Base-by-base conservation (phyloP, 306 rosid genomes). In the Abrus pulchellus region DNA sequence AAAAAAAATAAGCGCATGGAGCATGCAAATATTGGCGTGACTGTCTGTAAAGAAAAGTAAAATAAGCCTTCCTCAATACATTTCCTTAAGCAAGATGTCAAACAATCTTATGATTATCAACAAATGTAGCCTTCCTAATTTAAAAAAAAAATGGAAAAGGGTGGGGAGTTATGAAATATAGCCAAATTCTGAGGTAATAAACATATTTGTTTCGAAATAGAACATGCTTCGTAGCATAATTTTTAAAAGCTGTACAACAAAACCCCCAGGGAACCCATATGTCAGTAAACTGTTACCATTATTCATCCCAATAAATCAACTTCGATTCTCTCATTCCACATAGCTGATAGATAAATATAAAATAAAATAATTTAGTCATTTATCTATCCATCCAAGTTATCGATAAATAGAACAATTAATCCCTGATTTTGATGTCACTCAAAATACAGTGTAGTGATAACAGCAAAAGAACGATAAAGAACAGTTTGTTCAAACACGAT, bases 401-500 rank as follows among this genome's bases (percentile, higher is more conserved):
- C 49, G 43, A 59, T 50, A 38, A 59, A 36, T n/a, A 68, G 53
- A 56, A 45, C 45, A 73, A 61, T 8, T 61, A 57, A 61, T 68
- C 72, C 36, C 20, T 48, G 44, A 52, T 70, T 67, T 74, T 48
- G 30, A 38, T 65, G 28, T 36, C 48, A 64, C 33, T 75, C 2
- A 70, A 68, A 70, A 77, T 36, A 44, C 56, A 43, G 48, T 8
- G 43, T 36, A 66, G 32, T 44, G 6, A 61, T 59, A 29, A 38
- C n/a, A 63, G 38, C 33, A 69, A 65, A 47, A 64, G 62, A 80
- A 43, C 48, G 60, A 76, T 13, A 78, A 68, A 14, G 65, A 43
- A 45, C 33, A 59, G 43, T n/a, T 48, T 47, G 11, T 11, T 72
- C 14, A 68, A 53, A 66, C 64, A 55, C 7, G 65, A 9, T 70